Conservation (phyloP, 805 yeast genomes). For the Saccharomycopsis sp. region DNA sequence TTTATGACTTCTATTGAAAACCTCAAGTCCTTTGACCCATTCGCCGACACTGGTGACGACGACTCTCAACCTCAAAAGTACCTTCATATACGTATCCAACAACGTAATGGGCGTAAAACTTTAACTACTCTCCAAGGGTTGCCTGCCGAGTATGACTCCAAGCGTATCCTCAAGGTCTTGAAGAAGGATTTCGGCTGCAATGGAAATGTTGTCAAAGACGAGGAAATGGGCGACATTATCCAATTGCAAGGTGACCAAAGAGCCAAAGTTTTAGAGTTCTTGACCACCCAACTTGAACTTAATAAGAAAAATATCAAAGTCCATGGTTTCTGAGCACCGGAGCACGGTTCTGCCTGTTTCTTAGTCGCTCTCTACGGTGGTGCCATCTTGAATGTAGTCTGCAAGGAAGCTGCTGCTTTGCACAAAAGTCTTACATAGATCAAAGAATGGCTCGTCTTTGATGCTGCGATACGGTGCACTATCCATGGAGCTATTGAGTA, state of each 20-base stretch:
- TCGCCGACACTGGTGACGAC: slow-evolving; percentile 99
- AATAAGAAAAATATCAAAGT: slow-evolving; percentile 96
- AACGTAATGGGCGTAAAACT: slow-evolving; percentile 98
- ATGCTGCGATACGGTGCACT: too few species aligned
- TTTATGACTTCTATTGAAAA: slow-evolving; percentile 6
- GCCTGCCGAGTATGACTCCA: slow-evolving; percentile 89
- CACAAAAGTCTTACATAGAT: too few species aligned
- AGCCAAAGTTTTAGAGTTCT: slow-evolving; percentile 88
- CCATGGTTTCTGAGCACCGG: slow-evolving; percentile 94
- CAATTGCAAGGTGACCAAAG: slow-evolving; percentile 99
- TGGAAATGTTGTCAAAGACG: slow-evolving; percentile 96
- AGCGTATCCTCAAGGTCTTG: slow-evolving; percentile 85
- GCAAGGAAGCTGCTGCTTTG: too few species aligned
- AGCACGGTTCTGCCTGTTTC: too few species aligned
- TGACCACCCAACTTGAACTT: slow-evolving; percentile 77
- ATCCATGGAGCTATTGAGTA: too few species aligned
- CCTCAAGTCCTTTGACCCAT: slow-evolving; percentile 56
- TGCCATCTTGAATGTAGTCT: too few species aligned
- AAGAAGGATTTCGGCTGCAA: slow-evolving; percentile 98
- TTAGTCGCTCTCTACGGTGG: too few species aligned
- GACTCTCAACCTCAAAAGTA: slow-evolving; percentile 93
- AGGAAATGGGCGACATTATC: slow-evolving; percentile 92
- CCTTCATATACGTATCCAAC: slow-evolving; percentile 98
- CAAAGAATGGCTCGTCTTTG: too few species aligned
- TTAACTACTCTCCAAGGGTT: slow-evolving; percentile 97